A percentile compares a stretch with the other conserved stretches of the same genome.
Evolutionary conservation across 495 filamentous ascomycete genomes (phyloP).

Genomic region (Penicillium malachiteum): DNA sequence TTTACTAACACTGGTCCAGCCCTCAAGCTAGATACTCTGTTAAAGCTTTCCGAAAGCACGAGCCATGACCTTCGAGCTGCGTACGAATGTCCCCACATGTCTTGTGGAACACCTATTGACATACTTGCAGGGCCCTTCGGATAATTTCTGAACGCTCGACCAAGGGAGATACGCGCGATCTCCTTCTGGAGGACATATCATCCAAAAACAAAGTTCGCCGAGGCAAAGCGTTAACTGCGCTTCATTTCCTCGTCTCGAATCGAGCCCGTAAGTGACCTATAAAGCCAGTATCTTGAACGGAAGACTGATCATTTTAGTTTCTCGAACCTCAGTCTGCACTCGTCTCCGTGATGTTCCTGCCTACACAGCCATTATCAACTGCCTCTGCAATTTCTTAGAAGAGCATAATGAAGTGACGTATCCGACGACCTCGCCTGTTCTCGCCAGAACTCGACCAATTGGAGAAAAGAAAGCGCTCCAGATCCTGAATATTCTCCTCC

Average conservation of each 20-base stretch:
- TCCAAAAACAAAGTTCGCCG: constrained; percentile 34
- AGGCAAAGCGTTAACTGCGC: constrained; percentile 40
- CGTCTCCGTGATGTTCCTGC: constrained; percentile 39
- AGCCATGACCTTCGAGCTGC: constrained; percentile 52
- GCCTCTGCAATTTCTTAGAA: constrained; percentile 49
- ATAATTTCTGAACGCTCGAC: constrained; percentile 51
- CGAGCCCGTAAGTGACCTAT: constrained; percentile 36
- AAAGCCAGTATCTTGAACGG: not conserved
- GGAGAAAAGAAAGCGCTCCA: constrained; percentile 44
- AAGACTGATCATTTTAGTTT: constrained; percentile 30
- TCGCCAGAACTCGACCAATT: constrained; percentile 44
- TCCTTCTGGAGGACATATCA: constrained; percentile 43
- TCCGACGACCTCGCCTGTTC: constrained; percentile 39
- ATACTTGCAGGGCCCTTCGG: constrained; percentile 38
- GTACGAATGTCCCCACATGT: constrained; percentile 30
- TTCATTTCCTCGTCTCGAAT: constrained; percentile 45
- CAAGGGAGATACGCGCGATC: constrained; percentile 39
- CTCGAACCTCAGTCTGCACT: constrained; percentile 39
- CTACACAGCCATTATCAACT: constrained; percentile 44
- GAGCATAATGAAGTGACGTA: constrained; percentile 40
- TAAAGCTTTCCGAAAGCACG: constrained; percentile 48
- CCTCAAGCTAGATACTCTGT: constrained; percentile 51
- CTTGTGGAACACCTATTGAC: constrained; percentile 9
- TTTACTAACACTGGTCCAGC: constrained; percentile 23
- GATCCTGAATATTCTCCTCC: constrained; percentile 39